Percentiles rank a stretch among this genome's conserved stretches.
Conservation (phyloP, 768 basidiomycete species). For the Ramaria sp. region DNA sequence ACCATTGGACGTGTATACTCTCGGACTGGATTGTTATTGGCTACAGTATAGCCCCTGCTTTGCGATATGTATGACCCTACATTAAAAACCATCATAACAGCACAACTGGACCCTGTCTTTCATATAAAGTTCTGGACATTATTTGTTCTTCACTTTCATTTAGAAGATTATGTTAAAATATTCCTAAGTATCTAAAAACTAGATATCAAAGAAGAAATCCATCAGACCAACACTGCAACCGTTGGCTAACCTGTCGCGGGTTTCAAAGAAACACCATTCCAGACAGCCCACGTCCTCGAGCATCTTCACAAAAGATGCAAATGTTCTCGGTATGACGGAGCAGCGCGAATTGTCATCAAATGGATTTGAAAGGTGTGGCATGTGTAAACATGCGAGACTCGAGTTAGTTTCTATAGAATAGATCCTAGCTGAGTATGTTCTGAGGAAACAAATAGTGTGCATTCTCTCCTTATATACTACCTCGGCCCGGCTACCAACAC, state of each 20-base stretch:
- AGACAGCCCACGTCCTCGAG: slow-evolving; percentile 43
- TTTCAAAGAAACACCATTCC: not conserved
- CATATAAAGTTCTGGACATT: too few relatives aligned
- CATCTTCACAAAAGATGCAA: slow-evolving; percentile 22
- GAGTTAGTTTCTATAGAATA: slow-evolving; percentile 71
- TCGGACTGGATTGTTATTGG: not conserved
- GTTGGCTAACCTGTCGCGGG: slow-evolving; percentile 4
- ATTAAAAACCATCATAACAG: too few relatives aligned
- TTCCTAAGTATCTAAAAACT: not conserved
- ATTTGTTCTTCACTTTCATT: too few relatives aligned
- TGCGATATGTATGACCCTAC: not conserved
- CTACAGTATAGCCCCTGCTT: not conserved
- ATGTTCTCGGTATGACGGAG: slow-evolving; percentile 63
- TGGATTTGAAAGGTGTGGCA: slow-evolving; percentile 63
- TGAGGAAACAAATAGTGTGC: slow-evolving; percentile 25
- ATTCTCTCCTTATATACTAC: slow-evolving; percentile 23
- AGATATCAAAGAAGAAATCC: not conserved
- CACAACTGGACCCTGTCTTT: too few relatives aligned
- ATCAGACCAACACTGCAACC: slow-evolving; percentile 6
- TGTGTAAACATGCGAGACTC: slow-evolving; percentile 73
- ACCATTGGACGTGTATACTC: not conserved
- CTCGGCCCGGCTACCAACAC: slow-evolving; percentile 17
- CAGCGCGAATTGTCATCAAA: slow-evolving; percentile 54
- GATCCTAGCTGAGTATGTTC: slow-evolving; percentile 78
- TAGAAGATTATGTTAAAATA: too few relatives aligned